Base-by-base conservation (phyloP, 768 basidiomycete species). In the Harrya chromipes region DNA sequence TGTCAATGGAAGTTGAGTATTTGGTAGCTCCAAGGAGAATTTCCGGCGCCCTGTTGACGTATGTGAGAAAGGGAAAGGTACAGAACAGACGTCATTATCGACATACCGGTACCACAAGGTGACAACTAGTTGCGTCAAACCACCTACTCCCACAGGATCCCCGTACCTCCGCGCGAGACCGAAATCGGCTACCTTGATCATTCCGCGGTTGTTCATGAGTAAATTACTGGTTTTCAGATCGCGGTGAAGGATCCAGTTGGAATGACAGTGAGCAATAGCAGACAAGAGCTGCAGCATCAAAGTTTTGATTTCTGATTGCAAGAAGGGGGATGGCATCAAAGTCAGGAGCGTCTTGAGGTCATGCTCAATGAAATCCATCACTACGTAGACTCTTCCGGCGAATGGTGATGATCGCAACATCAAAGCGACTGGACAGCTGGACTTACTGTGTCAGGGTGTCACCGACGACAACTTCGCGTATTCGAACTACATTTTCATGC, bases 351-450 rank as follows among this genome's bases (percentile, higher is more conserved):
- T 88, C 72, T 99, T 99, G 67, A 99, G 85, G 68, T 99, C 97
- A 69, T 99, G 97, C 70, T 99, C 97, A 65, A 99, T 95, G 65
- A 99, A 99, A 68, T 97, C 94, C 94, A 97, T 97, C 31, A 98
- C 97, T 56, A 99, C 94, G 69, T 94, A 99, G 38, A 98, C 92
- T 74, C 97, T 97, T 64, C 40, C 37, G 58, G 53, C 55, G 19
- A 24, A 41, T 43, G 23, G 34, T 49, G 47, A 49, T 56, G 48
- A 46, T 54, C 36, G 23, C 24, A 46, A 49, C 26, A 31, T 52
- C 39, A 33, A 27, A 43, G 41, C 4, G 34, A 56, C 40, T 40
- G 40, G 26, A 49, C 13, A 29, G 35, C 58, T 62, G 54, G 55
- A 89, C 95, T 78, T 73, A 98, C 97, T 99, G 95, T 52, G 97